Conservation (phyloP, 2,329 filamentous ascomycete species). For the Fusarium pininemorale region DNA sequence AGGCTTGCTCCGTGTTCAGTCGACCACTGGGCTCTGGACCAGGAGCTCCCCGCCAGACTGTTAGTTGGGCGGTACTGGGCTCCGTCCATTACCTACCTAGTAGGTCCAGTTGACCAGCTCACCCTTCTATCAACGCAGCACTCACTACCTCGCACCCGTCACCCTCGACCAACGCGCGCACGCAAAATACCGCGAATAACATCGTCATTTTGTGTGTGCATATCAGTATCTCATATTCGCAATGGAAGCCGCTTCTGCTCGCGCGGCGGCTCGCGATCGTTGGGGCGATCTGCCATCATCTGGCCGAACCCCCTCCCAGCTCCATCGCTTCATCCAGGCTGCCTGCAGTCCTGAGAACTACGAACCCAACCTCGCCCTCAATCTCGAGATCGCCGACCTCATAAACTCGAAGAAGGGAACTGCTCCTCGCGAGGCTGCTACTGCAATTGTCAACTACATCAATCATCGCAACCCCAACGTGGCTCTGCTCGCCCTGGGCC, state of each 20-base stretch:
- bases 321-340: constrained; percentile 95
- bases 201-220: neutral
- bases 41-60: constrained; percentile 21
- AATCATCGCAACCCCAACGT: constrained; percentile 98
- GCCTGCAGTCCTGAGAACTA: constrained; percentile 98
- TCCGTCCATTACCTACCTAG: neutral
- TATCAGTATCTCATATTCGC: neutral
- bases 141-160: neutral
- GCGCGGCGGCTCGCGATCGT: constrained; percentile 94
- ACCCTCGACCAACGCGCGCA: constrained; percentile 2
- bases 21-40: neutral
- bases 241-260: constrained; percentile 95
- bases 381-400: constrained; percentile 94
- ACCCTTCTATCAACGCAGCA: constrained; percentile 15
- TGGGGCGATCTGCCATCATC: constrained; percentile 77
- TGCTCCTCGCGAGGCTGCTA: constrained; percentile 92
- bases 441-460: constrained; percentile 91
- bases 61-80: neutral
- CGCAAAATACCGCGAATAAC: constrained; percentile 7
- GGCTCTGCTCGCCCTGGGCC: constrained; percentile 84
- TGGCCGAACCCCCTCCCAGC: constrained; percentile 80
- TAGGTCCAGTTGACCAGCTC: constrained; percentile 22
- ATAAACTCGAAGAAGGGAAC: constrained; percentile 98
- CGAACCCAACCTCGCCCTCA: constrained; percentile 95
- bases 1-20: constrained; percentile 18